phyloP scores from a whole-genome alignment of 352 stramenopile species.

The Globisporangium solare region DNA sequence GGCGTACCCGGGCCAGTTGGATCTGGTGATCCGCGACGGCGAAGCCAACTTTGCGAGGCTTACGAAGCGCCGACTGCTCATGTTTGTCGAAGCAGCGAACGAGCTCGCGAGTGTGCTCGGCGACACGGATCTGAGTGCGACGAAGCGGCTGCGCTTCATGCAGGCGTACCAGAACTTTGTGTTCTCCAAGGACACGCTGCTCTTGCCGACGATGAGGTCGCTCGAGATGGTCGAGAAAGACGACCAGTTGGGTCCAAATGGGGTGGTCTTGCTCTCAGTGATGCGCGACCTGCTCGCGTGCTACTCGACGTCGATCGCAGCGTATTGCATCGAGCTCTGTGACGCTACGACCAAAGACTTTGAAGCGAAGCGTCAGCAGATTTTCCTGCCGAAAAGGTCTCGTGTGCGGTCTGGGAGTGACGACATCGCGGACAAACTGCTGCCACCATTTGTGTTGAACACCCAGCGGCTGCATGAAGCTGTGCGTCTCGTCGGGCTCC shows the following conservation, averaged over 20 bases:
- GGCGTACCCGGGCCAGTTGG: conserved; percentile 69
- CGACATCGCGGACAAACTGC: neutral
- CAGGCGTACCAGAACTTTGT: conserved; percentile 65
- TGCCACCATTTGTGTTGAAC: conserved; percentile 23
- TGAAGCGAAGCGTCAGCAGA: conserved; percentile 36
- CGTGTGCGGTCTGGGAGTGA: neutral
- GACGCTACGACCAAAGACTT: conserved; percentile 42
- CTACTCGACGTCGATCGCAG: conserved; percentile 26
- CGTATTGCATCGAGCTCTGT: conserved; percentile 36
- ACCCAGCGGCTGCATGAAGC: conserved; percentile 27
- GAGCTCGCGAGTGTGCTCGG: conserved; percentile 42
- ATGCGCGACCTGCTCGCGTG: conserved; percentile 38
- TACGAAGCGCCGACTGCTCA: conserved; percentile 60
- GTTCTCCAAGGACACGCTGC: conserved; percentile 62
- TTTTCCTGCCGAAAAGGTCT: conserved; percentile 28
- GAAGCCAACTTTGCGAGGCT: conserved; percentile 74
- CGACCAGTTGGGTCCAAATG: conserved; percentile 35
- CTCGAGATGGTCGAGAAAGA: conserved; percentile 53
- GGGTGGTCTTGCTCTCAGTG: conserved; percentile 32
- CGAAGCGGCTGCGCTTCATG: conserved; percentile 41
- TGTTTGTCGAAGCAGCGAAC: conserved; percentile 55
- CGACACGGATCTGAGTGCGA: conserved; percentile 18
- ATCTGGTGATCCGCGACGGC: conserved; percentile 73
- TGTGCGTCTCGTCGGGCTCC: conserved; percentile 34
- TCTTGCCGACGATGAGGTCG: conserved; percentile 48